Conservation (phyloP, 371 early-diverging fungal genomes). For the Mycotypha africana region DNA sequence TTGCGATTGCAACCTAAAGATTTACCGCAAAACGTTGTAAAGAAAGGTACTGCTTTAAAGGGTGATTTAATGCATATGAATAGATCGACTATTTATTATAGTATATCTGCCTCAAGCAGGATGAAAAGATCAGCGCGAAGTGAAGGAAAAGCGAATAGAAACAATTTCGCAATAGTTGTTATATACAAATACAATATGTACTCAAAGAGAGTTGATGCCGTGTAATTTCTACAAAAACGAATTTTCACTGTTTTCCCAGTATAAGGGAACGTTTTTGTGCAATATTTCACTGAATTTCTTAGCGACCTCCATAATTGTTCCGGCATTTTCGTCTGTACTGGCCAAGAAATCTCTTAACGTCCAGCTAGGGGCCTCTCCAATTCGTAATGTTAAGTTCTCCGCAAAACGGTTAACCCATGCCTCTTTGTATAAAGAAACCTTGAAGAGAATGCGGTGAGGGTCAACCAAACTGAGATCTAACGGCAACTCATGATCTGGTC, state of each 20-base stretch:
- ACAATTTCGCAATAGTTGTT: too few species aligned
- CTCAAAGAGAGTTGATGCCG: too few species aligned
- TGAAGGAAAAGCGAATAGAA: too few species aligned
- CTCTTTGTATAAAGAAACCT: constrained; percentile 30
- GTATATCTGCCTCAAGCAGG: too few species aligned
- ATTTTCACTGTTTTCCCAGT: constrained; percentile 12
- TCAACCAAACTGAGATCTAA: constrained; percentile 18
- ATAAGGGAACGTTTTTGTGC: constrained; percentile 18
- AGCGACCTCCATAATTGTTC: constrained; percentile 14
- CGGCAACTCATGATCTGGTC: constrained; percentile 19
- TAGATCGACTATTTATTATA: too few species aligned
- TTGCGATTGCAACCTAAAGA: too few species aligned
- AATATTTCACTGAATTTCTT: constrained; percentile 22
- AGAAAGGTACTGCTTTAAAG: too few species aligned
- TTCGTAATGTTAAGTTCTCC: constrained; percentile 25
- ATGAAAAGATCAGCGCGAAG: too few species aligned
- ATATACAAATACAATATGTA: too few species aligned
- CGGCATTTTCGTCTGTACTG: constrained; percentile 18
- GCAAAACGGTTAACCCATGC: constrained; percentile 33
- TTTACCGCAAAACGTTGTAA: too few species aligned
- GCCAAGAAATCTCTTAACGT: constrained; percentile 25
- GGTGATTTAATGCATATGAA: too few species aligned
- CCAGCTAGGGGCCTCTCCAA: constrained; percentile 44
- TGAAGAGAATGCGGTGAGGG: constrained; percentile 23
- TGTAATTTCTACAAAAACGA: constrained; percentile 17